Conservation (phyloP, 140 eudicot species). For the Erigeron philadelphicus region DNA sequence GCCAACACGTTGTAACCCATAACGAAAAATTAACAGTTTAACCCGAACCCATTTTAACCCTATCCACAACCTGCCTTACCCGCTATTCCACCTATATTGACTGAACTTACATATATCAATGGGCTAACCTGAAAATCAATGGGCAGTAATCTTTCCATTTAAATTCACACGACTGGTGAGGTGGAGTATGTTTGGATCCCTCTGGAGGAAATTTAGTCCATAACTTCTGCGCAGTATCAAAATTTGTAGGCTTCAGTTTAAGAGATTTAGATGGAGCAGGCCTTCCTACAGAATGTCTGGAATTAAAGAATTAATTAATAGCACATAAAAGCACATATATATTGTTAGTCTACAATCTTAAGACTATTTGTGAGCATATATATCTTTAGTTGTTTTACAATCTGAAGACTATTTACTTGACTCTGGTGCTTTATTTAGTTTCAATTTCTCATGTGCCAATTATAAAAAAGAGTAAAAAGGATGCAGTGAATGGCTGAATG, state of each 20-base stretch:
- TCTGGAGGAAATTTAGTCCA: conserved; percentile 88
- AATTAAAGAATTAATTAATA: conserved; percentile 34
- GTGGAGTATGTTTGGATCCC: conserved; percentile 91
- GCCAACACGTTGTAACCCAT: too few species aligned
- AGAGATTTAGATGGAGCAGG: conserved; percentile 70
- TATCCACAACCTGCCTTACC: background rate
- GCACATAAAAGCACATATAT: conserved; percentile 1
- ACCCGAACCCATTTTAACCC: background rate
- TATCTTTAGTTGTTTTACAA: background rate
- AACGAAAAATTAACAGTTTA: too few species aligned
- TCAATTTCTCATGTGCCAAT: background rate
- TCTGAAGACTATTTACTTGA: conserved; percentile 6
- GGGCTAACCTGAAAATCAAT: conserved; percentile 68
- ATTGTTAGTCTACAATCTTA: conserved; percentile 1
- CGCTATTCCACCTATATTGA: background rate
- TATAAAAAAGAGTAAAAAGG: conserved; percentile 2
- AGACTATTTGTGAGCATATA: conserved; percentile 1
- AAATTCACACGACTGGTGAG: conserved; percentile 85
- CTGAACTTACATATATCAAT: background rate
- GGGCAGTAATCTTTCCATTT: conserved; percentile 94
- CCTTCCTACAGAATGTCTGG: conserved; percentile 91
- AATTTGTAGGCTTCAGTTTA: conserved; percentile 67
- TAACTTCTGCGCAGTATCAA: conserved; percentile 72
- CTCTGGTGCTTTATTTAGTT: background rate
- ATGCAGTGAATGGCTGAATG: background rate